Evolutionary conservation across 2,329 filamentous ascomycete genomes (phyloP).

Genomic region (Phialemonium atrogriseum): DNA sequence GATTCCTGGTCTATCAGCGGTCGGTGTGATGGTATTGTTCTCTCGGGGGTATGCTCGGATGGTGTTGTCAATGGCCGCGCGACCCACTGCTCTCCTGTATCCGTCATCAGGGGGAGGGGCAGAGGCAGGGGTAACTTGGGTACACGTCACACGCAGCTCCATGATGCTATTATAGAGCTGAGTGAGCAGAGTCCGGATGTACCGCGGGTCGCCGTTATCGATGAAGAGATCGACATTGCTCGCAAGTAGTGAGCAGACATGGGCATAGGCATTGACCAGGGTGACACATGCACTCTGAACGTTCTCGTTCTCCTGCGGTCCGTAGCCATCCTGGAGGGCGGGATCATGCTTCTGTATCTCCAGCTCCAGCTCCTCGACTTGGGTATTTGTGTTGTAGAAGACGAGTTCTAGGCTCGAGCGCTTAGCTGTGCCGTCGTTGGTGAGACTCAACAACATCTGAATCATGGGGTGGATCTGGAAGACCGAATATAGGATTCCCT

Average conservation of each 20-base stretch:
- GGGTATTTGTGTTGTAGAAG: slow-evolving; percentile 59
- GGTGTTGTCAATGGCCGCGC: slow-evolving; percentile 32
- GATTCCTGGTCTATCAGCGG: slow-evolving; percentile 35
- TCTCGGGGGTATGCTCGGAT: slow-evolving; percentile 43
- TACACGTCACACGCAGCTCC: slow-evolving; percentile 51
- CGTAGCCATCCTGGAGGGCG: slow-evolving; percentile 37
- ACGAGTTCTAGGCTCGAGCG: slow-evolving; percentile 58
- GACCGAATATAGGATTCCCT: slow-evolving; percentile 58
- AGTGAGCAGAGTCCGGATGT: slow-evolving; percentile 56
- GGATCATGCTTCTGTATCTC: slow-evolving; percentile 55
- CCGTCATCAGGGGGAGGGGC: slow-evolving; percentile 11
- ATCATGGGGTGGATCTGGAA: slow-evolving; percentile 63
- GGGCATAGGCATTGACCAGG: slow-evolving; percentile 55
- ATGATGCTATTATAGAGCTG: slow-evolving; percentile 60
- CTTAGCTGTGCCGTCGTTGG: slow-evolving; percentile 51
- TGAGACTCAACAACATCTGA: slow-evolving; percentile 54
- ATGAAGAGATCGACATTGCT: slow-evolving; percentile 57
- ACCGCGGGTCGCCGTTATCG: slow-evolving; percentile 57
- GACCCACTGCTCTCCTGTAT: slow-evolving; percentile 17
- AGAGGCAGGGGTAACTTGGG: slow-evolving; percentile 17
- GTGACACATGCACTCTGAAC: slow-evolving; percentile 56
- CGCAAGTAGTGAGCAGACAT: slow-evolving; percentile 53
- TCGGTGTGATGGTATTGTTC: slow-evolving; percentile 44
- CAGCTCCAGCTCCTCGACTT: slow-evolving; percentile 57
- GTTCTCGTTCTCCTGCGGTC: slow-evolving; percentile 50